These are phyloP conservation scores for Dothistroma pini DNA, from an alignment of 2,329 filamentous ascomycete species.

Conservation along the genomic window DNA sequence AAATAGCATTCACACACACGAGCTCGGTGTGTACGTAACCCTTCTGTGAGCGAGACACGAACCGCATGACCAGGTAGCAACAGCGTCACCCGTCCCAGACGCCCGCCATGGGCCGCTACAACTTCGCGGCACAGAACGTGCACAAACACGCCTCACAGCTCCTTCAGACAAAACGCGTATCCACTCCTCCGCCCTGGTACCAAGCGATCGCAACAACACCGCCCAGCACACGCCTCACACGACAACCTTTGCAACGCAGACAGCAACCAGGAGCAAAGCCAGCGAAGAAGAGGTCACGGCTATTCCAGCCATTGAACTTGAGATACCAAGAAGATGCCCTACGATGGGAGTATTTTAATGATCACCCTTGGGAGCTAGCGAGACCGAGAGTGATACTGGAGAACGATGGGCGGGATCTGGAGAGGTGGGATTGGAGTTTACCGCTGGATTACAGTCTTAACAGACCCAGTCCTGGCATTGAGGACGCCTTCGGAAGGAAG, in stretches of 20 bases:
- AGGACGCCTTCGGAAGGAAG: constrained; percentile 26
- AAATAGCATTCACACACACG: too few species aligned
- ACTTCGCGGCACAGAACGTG: constrained; percentile 51
- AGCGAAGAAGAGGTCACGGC: constrained; percentile 61
- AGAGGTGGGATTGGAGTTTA: constrained; percentile 72
- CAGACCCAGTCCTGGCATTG: constrained; percentile 18
- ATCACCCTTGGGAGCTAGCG: constrained; percentile 97
- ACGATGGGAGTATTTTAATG: constrained; percentile 77
- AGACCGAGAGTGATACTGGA: constrained; percentile 82
- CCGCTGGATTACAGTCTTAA: constrained; percentile 26
- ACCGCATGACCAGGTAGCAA: constrained; percentile 1
- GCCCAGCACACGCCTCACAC: constrained; percentile 57
- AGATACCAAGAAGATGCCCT: constrained; percentile 79
- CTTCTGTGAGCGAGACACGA: neutral
- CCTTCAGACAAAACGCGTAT: constrained; percentile 43
- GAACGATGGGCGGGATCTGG: constrained; percentile 75
- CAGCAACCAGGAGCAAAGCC: constrained; percentile 53
- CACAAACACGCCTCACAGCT: constrained; percentile 51
- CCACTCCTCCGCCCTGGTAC: constrained; percentile 53
- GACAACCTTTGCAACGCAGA: constrained; percentile 49
- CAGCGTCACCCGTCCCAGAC: neutral
- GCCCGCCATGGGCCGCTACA: constrained; percentile 49
- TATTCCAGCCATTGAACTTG: constrained; percentile 78
- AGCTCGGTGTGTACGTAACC: too few species aligned
- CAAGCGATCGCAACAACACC: constrained; percentile 55